phyloP scores from a whole-genome alignment of 257 asterid genomes.

The Verbascum thapsus region DNA sequence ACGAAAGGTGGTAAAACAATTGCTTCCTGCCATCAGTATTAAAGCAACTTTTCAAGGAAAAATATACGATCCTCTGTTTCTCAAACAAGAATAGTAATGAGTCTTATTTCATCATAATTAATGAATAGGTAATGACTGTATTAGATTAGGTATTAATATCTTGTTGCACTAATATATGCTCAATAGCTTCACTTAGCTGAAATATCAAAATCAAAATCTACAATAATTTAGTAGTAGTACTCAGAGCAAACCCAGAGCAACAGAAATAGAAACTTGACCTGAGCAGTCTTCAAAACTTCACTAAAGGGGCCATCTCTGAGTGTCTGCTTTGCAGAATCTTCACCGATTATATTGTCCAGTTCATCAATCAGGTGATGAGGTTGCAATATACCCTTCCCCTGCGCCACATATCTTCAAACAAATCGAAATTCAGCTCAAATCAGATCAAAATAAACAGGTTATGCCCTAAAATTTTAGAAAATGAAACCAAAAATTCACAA shows the following conservation, averaged over 20 bases:
- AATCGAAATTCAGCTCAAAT: background rate
- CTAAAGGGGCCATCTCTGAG: slow-evolving; percentile 80
- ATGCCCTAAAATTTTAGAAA: background rate
- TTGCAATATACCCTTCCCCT: slow-evolving; percentile 94
- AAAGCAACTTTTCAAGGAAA: slow-evolving; percentile 12
- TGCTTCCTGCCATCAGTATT: slow-evolving; percentile 70
- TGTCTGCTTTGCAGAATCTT: slow-evolving; percentile 43
- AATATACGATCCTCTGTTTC: background rate
- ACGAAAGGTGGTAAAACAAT: slow-evolving; percentile 95
- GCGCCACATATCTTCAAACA: slow-evolving; percentile 74
- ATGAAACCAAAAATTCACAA: background rate
- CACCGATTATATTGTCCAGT: slow-evolving; percentile 59
- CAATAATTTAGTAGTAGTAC: background rate
- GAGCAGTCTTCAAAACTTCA: slow-evolving; percentile 77
- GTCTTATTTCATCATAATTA: too few relatives aligned
- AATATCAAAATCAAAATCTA: too few relatives aligned
- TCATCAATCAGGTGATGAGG: slow-evolving; percentile 89
- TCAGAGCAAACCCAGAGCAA: background rate
- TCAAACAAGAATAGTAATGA: background rate
- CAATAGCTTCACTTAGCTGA: too few relatives aligned
- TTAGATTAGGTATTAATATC: too few relatives aligned
- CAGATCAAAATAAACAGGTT: background rate
- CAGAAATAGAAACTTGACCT: slow-evolving; percentile 43
- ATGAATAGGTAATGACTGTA: too few relatives aligned
- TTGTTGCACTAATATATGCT: too few relatives aligned